Evolutionary conservation across 805 yeast genomes (phyloP).

Genomic region (Lachancea quebecensis): DNA sequence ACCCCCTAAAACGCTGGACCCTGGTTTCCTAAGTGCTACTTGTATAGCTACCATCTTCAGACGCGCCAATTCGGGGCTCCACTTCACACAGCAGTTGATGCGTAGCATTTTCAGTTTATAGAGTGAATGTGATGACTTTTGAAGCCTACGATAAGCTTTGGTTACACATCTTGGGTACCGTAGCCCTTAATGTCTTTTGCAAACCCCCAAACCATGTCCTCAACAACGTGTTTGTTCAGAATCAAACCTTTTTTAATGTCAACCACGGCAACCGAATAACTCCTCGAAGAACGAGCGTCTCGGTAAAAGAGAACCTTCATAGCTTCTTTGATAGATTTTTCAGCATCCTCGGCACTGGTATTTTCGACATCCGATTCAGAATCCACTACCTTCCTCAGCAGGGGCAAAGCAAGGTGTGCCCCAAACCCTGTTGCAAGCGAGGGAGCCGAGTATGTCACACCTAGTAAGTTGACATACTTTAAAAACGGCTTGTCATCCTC

Average conservation of each 20-base stretch:
- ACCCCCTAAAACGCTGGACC: too few relatives aligned
- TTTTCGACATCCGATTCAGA: slow-evolving; percentile 67
- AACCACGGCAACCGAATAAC: slow-evolving; percentile 72
- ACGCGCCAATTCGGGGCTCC: too few relatives aligned
- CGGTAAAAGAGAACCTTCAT: slow-evolving; percentile 94
- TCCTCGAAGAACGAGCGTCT: slow-evolving; percentile 90
- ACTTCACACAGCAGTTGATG: too few relatives aligned
- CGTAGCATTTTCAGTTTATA: too few relatives aligned
- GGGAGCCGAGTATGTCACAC: slow-evolving; percentile 84
- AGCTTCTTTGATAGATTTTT: slow-evolving; percentile 67
- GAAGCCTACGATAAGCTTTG: neutral
- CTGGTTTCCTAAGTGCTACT: too few relatives aligned
- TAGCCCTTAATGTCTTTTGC: slow-evolving; percentile 87
- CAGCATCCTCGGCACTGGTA: slow-evolving; percentile 68
- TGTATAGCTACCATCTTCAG: too few relatives aligned
- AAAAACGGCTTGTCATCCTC: slow-evolving; percentile 67
- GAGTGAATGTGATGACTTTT: too few relatives aligned
- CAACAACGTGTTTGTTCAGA: slow-evolving; percentile 61
- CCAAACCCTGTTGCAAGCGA: slow-evolving; percentile 96
- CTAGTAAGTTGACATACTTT: slow-evolving; percentile 82
- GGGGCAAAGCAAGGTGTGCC: slow-evolving; percentile 86
- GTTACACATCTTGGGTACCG: slow-evolving; percentile 57
- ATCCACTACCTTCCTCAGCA: slow-evolving; percentile 78
- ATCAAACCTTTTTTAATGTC: slow-evolving; percentile 55
- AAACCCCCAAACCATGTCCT: slow-evolving; percentile 81